phyloP scores from a whole-genome alignment of 1,284 basidiomycete genomes.

The Farysia itapuensis region DNA sequence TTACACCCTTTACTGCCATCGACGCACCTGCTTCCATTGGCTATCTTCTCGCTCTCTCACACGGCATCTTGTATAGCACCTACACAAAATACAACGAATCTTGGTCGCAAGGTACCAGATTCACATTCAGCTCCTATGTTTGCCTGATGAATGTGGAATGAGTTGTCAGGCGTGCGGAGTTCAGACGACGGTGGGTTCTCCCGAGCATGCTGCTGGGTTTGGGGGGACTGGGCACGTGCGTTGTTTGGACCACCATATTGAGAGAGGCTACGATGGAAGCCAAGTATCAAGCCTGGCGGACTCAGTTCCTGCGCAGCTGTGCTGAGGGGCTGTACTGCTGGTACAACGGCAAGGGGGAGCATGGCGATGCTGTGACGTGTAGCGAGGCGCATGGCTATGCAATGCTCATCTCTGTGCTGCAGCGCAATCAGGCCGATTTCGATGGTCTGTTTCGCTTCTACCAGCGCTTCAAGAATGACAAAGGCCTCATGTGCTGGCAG shows the following conservation, averaged over 20 bases:
- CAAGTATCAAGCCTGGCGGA: constrained; percentile 33
- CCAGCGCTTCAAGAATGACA: constrained; percentile 33
- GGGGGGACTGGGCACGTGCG: too few relatives aligned
- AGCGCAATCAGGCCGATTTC: constrained; percentile 44
- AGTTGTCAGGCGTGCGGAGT: too few relatives aligned
- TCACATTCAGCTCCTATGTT: too few relatives aligned
- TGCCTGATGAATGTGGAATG: too few relatives aligned
- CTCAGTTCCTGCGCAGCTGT: constrained; percentile 19
- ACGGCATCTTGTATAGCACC: too few relatives aligned
- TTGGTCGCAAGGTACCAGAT: too few relatives aligned
- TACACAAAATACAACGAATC: too few relatives aligned
- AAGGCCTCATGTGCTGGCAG: constrained; percentile 55
- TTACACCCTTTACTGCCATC: background rate
- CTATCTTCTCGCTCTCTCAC: background rate
- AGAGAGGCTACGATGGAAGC: constrained; percentile 45
- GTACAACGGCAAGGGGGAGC: constrained; percentile 45
- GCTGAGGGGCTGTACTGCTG: constrained; percentile 42
- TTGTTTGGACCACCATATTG: too few relatives aligned
- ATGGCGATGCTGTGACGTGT: constrained; percentile 54
- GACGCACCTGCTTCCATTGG: background rate
- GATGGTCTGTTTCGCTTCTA: constrained; percentile 48
- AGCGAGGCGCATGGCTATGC: constrained; percentile 55
- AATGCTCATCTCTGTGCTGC: constrained; percentile 50
- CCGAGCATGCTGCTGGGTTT: too few relatives aligned
- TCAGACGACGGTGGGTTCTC: too few relatives aligned